Evolutionary conservation across 768 basidiomycete species (phyloP).

Genomic region (Pleurotus eryngii): DNA sequence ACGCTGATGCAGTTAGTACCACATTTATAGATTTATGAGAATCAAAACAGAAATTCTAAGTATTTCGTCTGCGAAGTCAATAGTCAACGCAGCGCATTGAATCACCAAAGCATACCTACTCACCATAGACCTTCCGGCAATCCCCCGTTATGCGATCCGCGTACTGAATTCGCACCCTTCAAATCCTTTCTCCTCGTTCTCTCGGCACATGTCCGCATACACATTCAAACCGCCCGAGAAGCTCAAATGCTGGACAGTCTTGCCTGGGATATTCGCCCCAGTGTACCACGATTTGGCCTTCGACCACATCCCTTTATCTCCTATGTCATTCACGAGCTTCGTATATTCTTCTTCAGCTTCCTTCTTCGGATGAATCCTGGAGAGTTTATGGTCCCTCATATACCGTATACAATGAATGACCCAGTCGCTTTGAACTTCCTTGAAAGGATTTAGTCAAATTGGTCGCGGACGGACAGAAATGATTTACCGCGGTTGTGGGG

Average conservation of each 20-base stretch:
- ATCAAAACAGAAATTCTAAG: too few species aligned
- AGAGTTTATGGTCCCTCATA: slow-evolving; percentile 12
- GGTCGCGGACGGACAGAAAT: not conserved
- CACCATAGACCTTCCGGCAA: too few species aligned
- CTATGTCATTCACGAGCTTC: slow-evolving; percentile 12
- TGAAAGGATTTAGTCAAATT: not conserved
- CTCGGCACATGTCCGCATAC: slow-evolving; percentile 14
- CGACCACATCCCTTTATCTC: slow-evolving; percentile 11
- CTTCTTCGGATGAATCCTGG: slow-evolving; percentile 9
- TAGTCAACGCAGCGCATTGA: too few species aligned
- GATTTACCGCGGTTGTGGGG: slow-evolving; percentile 21
- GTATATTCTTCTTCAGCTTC: slow-evolving; percentile 14
- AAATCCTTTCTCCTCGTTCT: slow-evolving; percentile 16
- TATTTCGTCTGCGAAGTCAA: too few species aligned
- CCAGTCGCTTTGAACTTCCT: slow-evolving; percentile 25
- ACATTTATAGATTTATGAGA: too few species aligned
- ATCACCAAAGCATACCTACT: too few species aligned
- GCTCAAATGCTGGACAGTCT: slow-evolving; percentile 18
- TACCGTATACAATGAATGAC: slow-evolving; percentile 17
- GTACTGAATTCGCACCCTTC: not conserved
- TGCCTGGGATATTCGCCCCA: slow-evolving; percentile 23
- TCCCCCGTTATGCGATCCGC: too few species aligned
- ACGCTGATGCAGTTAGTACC: too few species aligned
- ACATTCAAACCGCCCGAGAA: slow-evolving; percentile 21
- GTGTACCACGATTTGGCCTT: slow-evolving; percentile 24